Base-by-base conservation (phyloP, 1,284 basidiomycete species). In the Apiotrichum veenhuisii region DNA sequence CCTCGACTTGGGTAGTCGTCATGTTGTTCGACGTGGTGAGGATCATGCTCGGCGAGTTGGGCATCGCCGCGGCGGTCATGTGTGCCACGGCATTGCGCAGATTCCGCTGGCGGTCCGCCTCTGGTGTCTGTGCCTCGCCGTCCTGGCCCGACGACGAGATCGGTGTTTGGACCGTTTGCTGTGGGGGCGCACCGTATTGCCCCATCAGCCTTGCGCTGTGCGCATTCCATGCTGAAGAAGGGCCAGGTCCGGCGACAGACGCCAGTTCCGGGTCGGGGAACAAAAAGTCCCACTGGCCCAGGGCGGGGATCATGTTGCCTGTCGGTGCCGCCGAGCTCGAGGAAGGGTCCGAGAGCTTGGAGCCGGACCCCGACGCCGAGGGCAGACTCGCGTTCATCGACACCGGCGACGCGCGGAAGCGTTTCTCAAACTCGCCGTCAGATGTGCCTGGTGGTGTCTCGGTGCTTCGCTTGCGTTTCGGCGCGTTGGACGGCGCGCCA, bases 1-100 rank as follows among this genome's bases (percentile, higher is more conserved):
- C 67, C 37, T 65, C 66, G n/a, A 73, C 58, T 49, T 72, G 66
- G 8, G 55, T 60, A 2, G 58, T 54, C 3, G 64, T 68, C 62
- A 70, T 57, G 42, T 52, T 63, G 57, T 62, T 62, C 26, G 60
- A 41, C 33, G 57, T 50, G 0, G 59, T 61, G 18, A 61, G 50
- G 23, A 61, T 61, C 14, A 47, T 38, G 37, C 38, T 47, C 11
- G 33, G 55, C 52, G 26, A 46, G 26, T 7, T 53, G 34, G 25
- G 55, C 33, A 36, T 50, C 1, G 34, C 41, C 14, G 50, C 40
- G 38, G 50, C 55, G 4, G 58, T 63, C 41, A 63, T 36, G 33
- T 63, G 62, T n/a, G 62, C 62, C 18, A 63, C 62, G 12, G 58
- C 58, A 4, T 54, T 51, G n/a, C 62, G 58, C 8, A 63, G 54